Evolutionary conservation across 2,329 filamentous ascomycete genomes (phyloP), one percentile per base, ranked within the genome.

Genomic region (Alternaria atra): DNA sequence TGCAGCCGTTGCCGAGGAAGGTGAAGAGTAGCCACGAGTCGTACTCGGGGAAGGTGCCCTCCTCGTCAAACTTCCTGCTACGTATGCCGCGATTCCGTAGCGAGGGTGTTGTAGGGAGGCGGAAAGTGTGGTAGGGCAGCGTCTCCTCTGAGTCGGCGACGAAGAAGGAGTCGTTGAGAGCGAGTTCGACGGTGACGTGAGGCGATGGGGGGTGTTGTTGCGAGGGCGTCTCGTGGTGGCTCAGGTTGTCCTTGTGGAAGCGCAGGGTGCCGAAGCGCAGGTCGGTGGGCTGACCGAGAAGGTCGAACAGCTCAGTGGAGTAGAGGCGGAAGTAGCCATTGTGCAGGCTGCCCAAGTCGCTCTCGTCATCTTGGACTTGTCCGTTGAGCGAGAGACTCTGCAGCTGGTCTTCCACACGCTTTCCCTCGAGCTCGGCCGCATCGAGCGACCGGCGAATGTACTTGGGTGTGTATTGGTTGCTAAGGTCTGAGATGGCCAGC

Each of bases 1-100:
- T 60, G 63, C 72, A 77, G 32, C 73, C 73, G 52, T 73, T 68
- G 47, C 74, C 73, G 40, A 77, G 70, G 56, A 77, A 77, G 37
- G 75, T 77, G 64, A 77, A 77, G 48, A 77, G 70, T 51, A 77
- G 60, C 75, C 75, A 77, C 32, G 75, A 77, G 60, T 77, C 75
- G 55, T 71, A 77, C n/a, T 55, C 61, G 12, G 75, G 75, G 34
- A 76, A 76, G 20, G 64, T 67, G 58, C 74, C 75, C 35, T 66
- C 42, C 51, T 77, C 70, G 25, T 73, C 69, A 6, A 64, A 66
- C 34, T 72, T 73, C 30, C 75, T 55, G 65, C 74, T 75, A 23
- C 72, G 68, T 17, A 77, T 74, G 57, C 75, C 75, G 9, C 73
- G 64, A 64, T 77, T 77, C 58, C 70, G 73, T 53, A 77, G 60